These are phyloP conservation scores for Sequoiadendron giganteum DNA, from an alignment of 75 land plant species.

Conservation along the genomic window DNA sequence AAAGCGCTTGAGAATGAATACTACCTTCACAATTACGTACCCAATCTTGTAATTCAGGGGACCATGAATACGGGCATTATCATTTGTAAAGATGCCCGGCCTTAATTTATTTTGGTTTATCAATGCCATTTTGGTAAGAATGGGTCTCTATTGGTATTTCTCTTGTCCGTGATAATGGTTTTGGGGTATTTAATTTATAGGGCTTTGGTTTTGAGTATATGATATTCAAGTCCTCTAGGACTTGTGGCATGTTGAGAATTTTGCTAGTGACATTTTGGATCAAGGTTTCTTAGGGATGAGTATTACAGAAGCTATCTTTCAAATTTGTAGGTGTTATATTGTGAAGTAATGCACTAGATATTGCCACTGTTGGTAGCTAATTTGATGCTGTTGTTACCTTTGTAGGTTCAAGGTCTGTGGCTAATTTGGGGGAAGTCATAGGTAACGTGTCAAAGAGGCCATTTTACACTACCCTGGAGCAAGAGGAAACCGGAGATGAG, in stretches of 20 bases:
- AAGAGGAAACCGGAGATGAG: slow-evolving; percentile 42
- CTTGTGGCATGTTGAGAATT: neutral
- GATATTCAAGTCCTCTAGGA: neutral
- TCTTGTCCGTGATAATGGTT: neutral
- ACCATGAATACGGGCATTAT: neutral
- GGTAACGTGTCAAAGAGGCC: slow-evolving; percentile 16
- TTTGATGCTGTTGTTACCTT: neutral
- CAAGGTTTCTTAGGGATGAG: neutral
- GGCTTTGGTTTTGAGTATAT: neutral
- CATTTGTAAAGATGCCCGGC: neutral
- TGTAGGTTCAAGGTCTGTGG: slow-evolving; percentile 43
- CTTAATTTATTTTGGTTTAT: neutral
- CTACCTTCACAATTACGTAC: neutral
- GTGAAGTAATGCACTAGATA: neutral
- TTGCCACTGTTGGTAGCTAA: neutral
- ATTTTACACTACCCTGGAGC: slow-evolving; percentile 21
- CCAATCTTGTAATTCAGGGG: neutral
- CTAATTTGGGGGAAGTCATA: slow-evolving; percentile 33
- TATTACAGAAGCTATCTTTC: neutral
- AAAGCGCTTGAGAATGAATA: neutral
- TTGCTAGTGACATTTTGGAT: neutral
- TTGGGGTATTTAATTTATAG: neutral
- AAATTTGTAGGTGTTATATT: neutral
- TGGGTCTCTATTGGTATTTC: neutral
- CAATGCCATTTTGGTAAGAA: neutral